These are phyloP conservation scores for Globisporangium okanoganense DNA, from an alignment of 352 stramenopile species.

Conservation along the genomic window DNA sequence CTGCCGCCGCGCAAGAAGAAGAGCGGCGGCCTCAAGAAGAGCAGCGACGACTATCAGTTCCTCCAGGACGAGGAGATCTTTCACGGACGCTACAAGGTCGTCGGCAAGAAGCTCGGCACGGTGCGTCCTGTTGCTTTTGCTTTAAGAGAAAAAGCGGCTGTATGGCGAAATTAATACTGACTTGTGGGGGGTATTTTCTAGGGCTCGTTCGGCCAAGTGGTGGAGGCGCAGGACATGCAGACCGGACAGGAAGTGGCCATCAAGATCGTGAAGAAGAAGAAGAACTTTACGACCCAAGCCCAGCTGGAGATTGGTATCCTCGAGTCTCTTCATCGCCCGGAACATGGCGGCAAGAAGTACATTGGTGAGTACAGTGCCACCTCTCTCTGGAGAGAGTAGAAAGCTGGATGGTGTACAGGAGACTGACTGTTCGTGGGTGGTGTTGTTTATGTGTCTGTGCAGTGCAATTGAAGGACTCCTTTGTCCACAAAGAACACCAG, in stretches of 20 bases:
- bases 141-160: not conserved
- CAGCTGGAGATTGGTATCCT: conserved; percentile 97
- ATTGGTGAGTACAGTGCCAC: conserved; percentile 78
- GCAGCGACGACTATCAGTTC: conserved; percentile 55
- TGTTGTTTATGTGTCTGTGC: not conserved
- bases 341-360: conserved; percentile 84
- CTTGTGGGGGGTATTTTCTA: conserved; percentile 15
- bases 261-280: conserved; percentile 99
- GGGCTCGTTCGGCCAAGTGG: conserved; percentile 84
- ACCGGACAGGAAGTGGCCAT: conserved; percentile 93
- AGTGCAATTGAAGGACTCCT: conserved; percentile 93
- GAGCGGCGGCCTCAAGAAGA: conserved; percentile 25
- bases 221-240: conserved; percentile 69
- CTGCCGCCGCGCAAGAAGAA: conserved; percentile 61
- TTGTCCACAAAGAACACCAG: conserved; percentile 96
- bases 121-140: conserved; percentile 22
- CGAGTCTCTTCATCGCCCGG: conserved; percentile 83
- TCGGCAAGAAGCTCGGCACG: conserved; percentile 62
- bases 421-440: conserved; percentile 2
- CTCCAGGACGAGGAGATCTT: conserved; percentile 65
- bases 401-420: not conserved
- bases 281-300: conserved; percentile 95
- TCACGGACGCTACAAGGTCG: conserved; percentile 72
- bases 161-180: conserved; percentile 16
- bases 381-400: not conserved